phyloP scores from a whole-genome alignment of 805 yeast species.

The Lachancea meyersii region DNA sequence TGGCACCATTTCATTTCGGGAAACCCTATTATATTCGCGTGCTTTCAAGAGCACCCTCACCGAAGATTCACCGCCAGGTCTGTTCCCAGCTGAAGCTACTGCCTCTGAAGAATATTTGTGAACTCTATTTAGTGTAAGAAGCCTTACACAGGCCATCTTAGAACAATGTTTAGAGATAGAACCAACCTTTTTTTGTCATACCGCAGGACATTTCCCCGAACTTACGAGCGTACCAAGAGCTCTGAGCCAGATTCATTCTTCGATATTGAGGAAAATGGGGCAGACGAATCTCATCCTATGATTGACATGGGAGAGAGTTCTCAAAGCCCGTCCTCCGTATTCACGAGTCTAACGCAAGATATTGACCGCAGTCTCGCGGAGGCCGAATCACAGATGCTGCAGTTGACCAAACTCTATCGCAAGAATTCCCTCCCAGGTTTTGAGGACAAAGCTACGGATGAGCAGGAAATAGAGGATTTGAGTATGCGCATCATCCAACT shows the following conservation, averaged over 20 bases:
- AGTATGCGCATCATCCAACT: constrained; percentile 67
- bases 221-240: constrained; percentile 27
- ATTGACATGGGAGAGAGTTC: constrained; percentile 39
- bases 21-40: no score
- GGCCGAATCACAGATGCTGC: constrained; percentile 49
- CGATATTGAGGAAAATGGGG: constrained; percentile 41
- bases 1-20: no score
- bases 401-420: constrained; percentile 65
- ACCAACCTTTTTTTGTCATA: constrained; percentile 88
- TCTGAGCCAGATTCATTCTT: constrained; percentile 26
- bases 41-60: no score
- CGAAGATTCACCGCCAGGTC: no score
- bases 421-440: constrained; percentile 83
- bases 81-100: no score
- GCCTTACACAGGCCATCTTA: no score
- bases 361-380: constrained; percentile 56
- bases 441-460: constrained; percentile 71
- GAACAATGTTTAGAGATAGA: constrained; percentile 78
- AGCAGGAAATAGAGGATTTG: constrained; percentile 69
- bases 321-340: constrained; percentile 31
- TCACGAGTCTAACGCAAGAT: constrained; percentile 66
- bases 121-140: background rate
- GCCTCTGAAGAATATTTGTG: no score
- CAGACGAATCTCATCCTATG: constrained; percentile 26
- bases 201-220: constrained; percentile 82